Evolutionary conservation across 306 rosid species (phyloP), one percentile per base, ranked within the genome.

Genomic region (Casuarina cunninghamiana): DNA sequence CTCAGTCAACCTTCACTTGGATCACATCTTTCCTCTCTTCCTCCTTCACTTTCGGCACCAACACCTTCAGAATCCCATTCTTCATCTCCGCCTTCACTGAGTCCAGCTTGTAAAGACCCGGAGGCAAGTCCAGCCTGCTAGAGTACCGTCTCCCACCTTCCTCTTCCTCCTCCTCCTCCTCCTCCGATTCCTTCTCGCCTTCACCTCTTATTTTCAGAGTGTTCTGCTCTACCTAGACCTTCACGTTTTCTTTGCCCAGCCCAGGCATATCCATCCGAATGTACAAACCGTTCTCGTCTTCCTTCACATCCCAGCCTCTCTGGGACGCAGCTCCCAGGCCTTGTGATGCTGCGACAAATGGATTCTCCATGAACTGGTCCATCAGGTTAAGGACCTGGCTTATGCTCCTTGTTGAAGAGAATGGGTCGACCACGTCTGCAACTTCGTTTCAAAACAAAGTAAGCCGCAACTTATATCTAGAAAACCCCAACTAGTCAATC

Each of bases 221-320:
- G 81, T 85, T 89, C 80, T 90, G 89, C 77, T 93, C 93, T 77
- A 93, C 93, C 0, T 87, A 39, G 0, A 93, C 86, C 74, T 90
- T 91, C 75, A 93, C 96, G 5, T 93, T 88, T 0, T 87, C 93
- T 68, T 90, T 91, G 35, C 82, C 80, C 0, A 93, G 68, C 0
- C 98, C 97, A 5, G 91, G 98, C 98, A 91, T 90, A 74, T 91
- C 97, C 82, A 93, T 79, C 0, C 96, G 81, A 1, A 91, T 78
- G 68, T 44, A 80, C 73, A 93, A 87, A 50, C 83, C 81, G 3
- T 87, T 83, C 0, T 87, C 75, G 2, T 82, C 85, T 37, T 93
- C 98, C 68, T 72, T 88, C 45, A 87, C 97, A 65, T 93, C 90
- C 93, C 91, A 91, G 0, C 91, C 97, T 7, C 97, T 81, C 44